Conservation (phyloP, 805 yeast species). For the Starmerella khaoyaiensis region DNA sequence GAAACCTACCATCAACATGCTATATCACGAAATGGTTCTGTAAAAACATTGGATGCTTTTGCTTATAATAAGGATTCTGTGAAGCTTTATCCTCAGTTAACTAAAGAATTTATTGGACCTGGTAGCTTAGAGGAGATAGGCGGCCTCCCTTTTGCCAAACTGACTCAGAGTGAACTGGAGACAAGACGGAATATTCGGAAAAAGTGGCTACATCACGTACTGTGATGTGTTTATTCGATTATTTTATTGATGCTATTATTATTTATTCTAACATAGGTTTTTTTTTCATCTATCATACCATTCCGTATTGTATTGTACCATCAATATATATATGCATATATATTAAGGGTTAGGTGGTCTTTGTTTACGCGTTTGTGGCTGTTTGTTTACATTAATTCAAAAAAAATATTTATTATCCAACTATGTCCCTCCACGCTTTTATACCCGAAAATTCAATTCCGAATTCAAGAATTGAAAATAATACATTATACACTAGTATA, state of each 20-base stretch:
- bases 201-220: slow-evolving; percentile 9
- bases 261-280: too few relatives aligned
- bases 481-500: too few relatives aligned
- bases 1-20: slow-evolving; percentile 8
- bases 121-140: not conserved
- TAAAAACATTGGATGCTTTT: slow-evolving; percentile 1
- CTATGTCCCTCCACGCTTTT: too few relatives aligned
- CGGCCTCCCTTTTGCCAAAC: slow-evolving; percentile 2
- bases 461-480: too few relatives aligned
- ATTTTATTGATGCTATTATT: too few relatives aligned
- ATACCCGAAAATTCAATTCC: too few relatives aligned
- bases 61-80: too few relatives aligned
- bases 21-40: slow-evolving; percentile 9
- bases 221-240: not conserved
- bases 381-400: too few relatives aligned
- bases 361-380: too few relatives aligned
- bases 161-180: not conserved
- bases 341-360: not conserved
- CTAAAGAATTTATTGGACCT: too few relatives aligned
- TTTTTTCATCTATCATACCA: not conserved
- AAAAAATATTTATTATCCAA: too few relatives aligned
- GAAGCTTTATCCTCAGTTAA: too few relatives aligned
- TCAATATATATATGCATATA: not conserved
- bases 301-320: not conserved
- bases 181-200: slow-evolving; percentile 4